Evolutionary conservation across 2,329 filamentous ascomycete genomes (phyloP).

Genomic region (Cladosporium sp.): DNA sequence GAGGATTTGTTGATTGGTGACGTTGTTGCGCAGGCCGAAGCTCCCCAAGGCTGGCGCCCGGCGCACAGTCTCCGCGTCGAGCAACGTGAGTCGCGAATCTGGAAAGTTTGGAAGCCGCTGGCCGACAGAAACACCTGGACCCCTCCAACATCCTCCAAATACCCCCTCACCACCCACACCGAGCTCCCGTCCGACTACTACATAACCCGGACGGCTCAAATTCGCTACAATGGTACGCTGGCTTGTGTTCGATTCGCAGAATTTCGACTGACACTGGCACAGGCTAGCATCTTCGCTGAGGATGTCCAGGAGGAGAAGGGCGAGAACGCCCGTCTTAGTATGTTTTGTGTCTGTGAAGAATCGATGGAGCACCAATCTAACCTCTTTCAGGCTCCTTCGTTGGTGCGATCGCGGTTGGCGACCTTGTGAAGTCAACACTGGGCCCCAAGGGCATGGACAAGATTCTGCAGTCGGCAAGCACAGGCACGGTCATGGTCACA

Average conservation of each 20-base stretch:
- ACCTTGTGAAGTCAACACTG: conserved; percentile 95
- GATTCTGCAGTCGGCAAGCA: conserved; percentile 55
- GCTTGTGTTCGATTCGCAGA: neutral
- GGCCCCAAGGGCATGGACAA: conserved; percentile 96
- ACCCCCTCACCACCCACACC: neutral
- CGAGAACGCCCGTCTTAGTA: conserved; percentile 84
- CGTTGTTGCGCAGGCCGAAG: neutral
- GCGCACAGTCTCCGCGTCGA: conserved; percentile 1
- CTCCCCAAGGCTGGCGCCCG: neutral
- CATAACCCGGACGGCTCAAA: conserved; percentile 2
- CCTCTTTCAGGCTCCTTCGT: conserved; percentile 63
- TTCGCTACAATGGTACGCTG: neutral
- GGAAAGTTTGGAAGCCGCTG: conserved; percentile 1
- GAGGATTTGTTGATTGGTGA: neutral
- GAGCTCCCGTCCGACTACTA: conserved; percentile 1
- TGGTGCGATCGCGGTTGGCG: conserved; percentile 93
- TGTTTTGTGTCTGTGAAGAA: conserved; percentile 36
- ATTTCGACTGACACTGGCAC: neutral
- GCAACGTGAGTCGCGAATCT: neutral
- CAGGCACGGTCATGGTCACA: conserved; percentile 94
- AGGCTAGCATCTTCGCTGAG: conserved; percentile 72
- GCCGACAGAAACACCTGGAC: neutral
- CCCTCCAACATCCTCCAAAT: conserved; percentile 3
- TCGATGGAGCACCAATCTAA: neutral
- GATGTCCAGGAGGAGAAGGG: conserved; percentile 97